Base-by-base conservation (phyloP, 163 green algal genomes). In the Scenedesmus sp. region DNA sequence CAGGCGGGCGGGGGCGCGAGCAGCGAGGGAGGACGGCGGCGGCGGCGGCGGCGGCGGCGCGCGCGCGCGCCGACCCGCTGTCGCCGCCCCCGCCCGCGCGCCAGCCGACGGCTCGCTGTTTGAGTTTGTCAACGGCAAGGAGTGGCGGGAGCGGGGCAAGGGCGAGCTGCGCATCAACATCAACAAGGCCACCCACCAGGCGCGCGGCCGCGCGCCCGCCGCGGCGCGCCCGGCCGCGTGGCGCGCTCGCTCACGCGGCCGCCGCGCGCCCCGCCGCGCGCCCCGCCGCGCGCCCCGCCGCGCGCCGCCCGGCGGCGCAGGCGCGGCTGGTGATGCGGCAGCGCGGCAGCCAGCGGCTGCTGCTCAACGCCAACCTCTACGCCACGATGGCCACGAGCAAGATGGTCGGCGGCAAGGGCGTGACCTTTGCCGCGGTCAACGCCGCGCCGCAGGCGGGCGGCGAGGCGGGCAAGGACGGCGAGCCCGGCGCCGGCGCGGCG, bases 111-210 rank as follows among this genome's bases (percentile, higher is more conserved):
- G 91, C 36, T 84, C 81, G 10, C 86, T 98, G 60, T 98, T 89
- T 78, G 93, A 97, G 86, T 98, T 96, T 83, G 89, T 94, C 34
- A 82, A 63, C 13, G 82, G 78, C 0, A 87, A 86, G 47, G 82
- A 89, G 66, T 98, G 94, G 94, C 87, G 84, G 10, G 93, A 98
- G 85, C 89, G 94, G 0, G 94, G 95, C 26, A 86, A 84, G 26
- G 95, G 95, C 20, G 92, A 97, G 77, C 70, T 98, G 63, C 84
- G 87, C 1, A 45, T 98, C 29, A 97, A 97, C 65, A 48, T 89
- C 20, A 74, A 76, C 4, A 65, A 62, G 47, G 72, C 63, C 29
- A 64, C 17, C 11, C 18, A 34, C 36, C 57, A 48, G 14, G n/a
- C n/a, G n/a, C n/a, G n/a, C n/a, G n/a, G n/a, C n/a, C n/a, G 42